Evolutionary conservation across 345 rosid species (phyloP), one percentile per base, ranked within the genome.

Genomic region (Mangifera indica): DNA sequence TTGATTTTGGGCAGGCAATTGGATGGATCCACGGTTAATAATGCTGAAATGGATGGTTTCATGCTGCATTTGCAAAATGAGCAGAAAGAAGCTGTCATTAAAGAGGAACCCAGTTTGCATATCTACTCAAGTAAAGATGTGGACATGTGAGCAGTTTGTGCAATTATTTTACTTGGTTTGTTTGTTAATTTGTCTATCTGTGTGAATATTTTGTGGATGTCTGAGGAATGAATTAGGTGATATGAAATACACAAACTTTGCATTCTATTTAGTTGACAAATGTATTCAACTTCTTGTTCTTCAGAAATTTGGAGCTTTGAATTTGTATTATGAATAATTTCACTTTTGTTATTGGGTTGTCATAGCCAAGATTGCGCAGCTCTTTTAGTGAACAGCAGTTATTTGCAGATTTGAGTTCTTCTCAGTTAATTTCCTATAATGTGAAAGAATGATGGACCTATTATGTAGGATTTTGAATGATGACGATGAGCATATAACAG

Each of bases 11-110:
- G 62, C 86, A 92, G 98, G 81, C 93, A 77, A 59, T 67, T 88
- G 26, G 42, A 79, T 81, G 97, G 78, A 69, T 60, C 93, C 24
- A 83, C 78, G 0, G 93, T 88, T 18, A 84, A 69, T 66, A 79
- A 88, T 72, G 91, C 67, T 54, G 97, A 95, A 52, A 88, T 95
- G 91, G 93, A 91, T 54, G 99, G 96, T 66, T 91, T 95, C 79
- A 67, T 89, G 49, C 63, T 87, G 71, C 89, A 92, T 84, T 81
- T 92, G 32, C 99, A 95, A 78, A 87, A 87, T 73, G 89, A 91
- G 74, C 93, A 82, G 86, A 86, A 77, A 85, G 89, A 89, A 69
- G 83, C 88, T 0, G 32, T 83, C n/a, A 60, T 85, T 76, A 84
- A 80, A 76, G 88, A 86, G 81, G 93, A 85, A 58, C 76, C 94